These are phyloP conservation scores for Kazachstania kunashirensis DNA, from an alignment of 805 yeast species.

Conservation along the genomic window DNA sequence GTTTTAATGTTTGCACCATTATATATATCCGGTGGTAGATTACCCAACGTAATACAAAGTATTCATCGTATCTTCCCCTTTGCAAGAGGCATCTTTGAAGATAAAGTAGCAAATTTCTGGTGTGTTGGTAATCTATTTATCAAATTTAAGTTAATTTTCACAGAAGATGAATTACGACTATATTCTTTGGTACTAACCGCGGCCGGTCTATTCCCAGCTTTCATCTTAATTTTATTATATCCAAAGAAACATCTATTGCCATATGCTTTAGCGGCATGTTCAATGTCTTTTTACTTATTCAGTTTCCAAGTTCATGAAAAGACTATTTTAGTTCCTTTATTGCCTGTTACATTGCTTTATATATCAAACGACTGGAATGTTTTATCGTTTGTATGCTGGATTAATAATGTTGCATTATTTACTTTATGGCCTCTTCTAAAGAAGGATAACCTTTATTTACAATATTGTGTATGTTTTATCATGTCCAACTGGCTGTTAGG, in stretches of 20 bases:
- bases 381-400: conserved; percentile 76
- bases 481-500: conserved; percentile 77
- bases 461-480: conserved; percentile 51
- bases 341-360: conserved; percentile 67
- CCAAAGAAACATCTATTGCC: conserved; percentile 45
- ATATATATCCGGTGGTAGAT: conserved; percentile 35
- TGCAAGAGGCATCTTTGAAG: conserved; percentile 88
- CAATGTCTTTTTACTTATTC: conserved; percentile 82
- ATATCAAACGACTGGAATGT: conserved; percentile 45
- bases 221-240: conserved; percentile 38
- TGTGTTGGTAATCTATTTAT: conserved; percentile 77
- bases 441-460: conserved; percentile 64
- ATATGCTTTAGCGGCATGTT: conserved; percentile 72
- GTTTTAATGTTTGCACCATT: conserved; percentile 51
- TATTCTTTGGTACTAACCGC: conserved; percentile 48
- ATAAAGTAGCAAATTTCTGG: conserved; percentile 97
- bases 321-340: conserved; percentile 73
- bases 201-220: conserved; percentile 46
- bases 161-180: conserved; percentile 48
- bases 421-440: conserved; percentile 81
- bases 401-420: conserved; percentile 72
- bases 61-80: conserved; percentile 84
- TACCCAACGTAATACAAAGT: conserved; percentile 36
- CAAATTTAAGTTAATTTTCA: conserved; percentile 53
- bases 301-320: conserved; percentile 97